Conservation (phyloP, 257 asterid species). For the Solanum bukasovii region DNA sequence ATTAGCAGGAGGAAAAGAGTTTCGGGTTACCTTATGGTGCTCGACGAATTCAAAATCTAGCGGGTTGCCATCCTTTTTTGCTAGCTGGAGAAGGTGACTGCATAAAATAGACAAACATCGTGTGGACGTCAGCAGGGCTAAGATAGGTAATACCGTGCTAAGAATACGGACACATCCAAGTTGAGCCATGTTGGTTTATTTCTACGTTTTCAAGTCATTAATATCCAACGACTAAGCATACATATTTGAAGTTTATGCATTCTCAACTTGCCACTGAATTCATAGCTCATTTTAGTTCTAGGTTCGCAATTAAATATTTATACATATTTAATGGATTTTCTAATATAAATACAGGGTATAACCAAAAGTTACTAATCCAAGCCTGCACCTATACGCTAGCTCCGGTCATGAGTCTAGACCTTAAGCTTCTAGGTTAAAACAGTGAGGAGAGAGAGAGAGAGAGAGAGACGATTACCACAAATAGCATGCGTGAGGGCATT, state of each 20-base stretch:
- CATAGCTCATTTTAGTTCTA: not conserved
- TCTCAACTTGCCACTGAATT: not conserved
- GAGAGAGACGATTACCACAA: conserved; percentile 40
- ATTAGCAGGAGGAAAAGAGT: not conserved
- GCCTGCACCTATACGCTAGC: not conserved
- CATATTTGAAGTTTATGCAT: not conserved
- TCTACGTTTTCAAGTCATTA: not conserved
- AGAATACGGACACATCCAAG: not conserved
- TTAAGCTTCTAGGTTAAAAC: not conserved
- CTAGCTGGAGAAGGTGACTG: conserved; percentile 93
- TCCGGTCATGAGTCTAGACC: not conserved
- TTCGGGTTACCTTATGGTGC: conserved; percentile 66
- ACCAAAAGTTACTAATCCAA: not conserved
- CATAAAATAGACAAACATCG: not conserved
- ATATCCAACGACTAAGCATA: not conserved
- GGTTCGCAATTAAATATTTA: not conserved
- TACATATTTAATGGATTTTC: not conserved
- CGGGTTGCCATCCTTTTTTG: conserved; percentile 79
- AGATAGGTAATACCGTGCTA: not conserved
- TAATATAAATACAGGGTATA: not conserved
- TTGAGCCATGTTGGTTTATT: not conserved
- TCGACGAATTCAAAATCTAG: conserved; percentile 75
- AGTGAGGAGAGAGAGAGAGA: not conserved
- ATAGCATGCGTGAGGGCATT: conserved; percentile 78
- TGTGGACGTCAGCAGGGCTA: not conserved